Percentiles rank a stretch among this genome's conserved stretches.
These are phyloP conservation scores for Lactarius trivialis DNA, from an alignment of 768 basidiomycete species.

Conservation along the genomic window DNA sequence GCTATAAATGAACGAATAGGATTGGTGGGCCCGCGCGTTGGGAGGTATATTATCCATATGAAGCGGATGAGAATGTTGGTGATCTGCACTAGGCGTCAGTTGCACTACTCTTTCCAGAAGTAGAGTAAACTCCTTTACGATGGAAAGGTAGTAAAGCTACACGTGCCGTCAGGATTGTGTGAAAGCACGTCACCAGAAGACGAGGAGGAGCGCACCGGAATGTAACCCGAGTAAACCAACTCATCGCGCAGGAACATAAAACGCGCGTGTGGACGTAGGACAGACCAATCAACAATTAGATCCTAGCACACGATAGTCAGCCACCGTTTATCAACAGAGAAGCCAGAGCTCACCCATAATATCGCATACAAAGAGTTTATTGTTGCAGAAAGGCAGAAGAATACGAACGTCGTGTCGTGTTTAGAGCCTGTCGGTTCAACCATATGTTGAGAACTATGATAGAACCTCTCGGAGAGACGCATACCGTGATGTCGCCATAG, in stretches of 20 bases:
- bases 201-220: conserved; percentile 40
- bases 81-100: conserved; percentile 37
- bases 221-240: conserved; percentile 59
- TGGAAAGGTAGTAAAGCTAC: conserved; percentile 73
- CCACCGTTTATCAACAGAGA: not conserved
- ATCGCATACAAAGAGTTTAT: conserved; percentile 64
- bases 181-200: not conserved
- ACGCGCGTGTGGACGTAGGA: conserved; percentile 51
- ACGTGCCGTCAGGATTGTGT: not conserved
- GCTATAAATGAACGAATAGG: conserved; percentile 59
- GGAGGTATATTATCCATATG: conserved; percentile 76
- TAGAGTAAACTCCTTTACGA: conserved; percentile 40
- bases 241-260: conserved; percentile 67
- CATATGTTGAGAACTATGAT: not conserved
- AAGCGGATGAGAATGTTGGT: conserved; percentile 73
- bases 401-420: conserved; percentile 46
- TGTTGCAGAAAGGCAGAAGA: conserved; percentile 62
- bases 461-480: conserved; percentile 4
- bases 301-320: conserved; percentile 44
- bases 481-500: conserved; percentile 68
- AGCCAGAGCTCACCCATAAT: conserved; percentile 57
- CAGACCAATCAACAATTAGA: conserved; percentile 86
- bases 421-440: conserved; percentile 28
- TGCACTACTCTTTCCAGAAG: not conserved
- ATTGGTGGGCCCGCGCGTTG: conserved; percentile 40